Evolutionary conservation across 768 basidiomycete genomes (phyloP).

Genomic region (Phaffia australis): DNA sequence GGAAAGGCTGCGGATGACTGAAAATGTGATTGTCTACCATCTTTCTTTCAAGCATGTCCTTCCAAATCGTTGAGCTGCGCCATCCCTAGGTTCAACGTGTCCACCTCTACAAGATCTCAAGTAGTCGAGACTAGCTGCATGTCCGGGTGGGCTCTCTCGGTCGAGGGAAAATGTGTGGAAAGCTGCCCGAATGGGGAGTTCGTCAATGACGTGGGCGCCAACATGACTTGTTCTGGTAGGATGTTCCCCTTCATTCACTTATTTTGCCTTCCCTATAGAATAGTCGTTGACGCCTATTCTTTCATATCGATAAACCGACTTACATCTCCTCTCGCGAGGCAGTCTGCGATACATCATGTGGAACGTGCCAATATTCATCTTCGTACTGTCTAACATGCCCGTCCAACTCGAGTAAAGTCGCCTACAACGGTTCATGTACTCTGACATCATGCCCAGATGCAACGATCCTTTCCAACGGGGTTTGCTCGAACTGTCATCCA

Average conservation of each 20-base stretch:
- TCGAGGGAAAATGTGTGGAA: constrained; percentile 54
- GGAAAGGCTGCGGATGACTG: too few species aligned
- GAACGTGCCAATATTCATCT: constrained; percentile 57
- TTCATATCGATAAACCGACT: constrained; percentile 15
- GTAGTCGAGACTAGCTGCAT: constrained; percentile 68
- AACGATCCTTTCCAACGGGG: constrained; percentile 54
- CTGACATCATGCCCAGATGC: constrained; percentile 56
- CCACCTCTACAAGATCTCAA: constrained; percentile 51
- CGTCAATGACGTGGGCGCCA: constrained; percentile 53
- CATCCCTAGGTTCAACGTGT: constrained; percentile 59
- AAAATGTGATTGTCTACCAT: too few species aligned
- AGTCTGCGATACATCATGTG: constrained; percentile 65
- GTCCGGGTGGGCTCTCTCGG: constrained; percentile 59
- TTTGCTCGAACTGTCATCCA: constrained; percentile 67
- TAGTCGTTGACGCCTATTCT: background rate
- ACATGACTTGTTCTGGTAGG: constrained; percentile 63
- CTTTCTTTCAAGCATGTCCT: constrained; percentile 53
- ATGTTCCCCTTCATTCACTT: constrained; percentile 11
- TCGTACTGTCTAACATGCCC: constrained; percentile 65
- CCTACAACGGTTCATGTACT: constrained; percentile 63
- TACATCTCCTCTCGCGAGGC: background rate
- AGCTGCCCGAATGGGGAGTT: constrained; percentile 66
- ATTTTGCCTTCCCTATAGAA: background rate
- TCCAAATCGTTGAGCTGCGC: constrained; percentile 68
- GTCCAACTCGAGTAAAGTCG: constrained; percentile 47